Base-by-base conservation (phyloP, 2,329 filamentous ascomycete genomes). In the Aureobasidium namibiae region DNA sequence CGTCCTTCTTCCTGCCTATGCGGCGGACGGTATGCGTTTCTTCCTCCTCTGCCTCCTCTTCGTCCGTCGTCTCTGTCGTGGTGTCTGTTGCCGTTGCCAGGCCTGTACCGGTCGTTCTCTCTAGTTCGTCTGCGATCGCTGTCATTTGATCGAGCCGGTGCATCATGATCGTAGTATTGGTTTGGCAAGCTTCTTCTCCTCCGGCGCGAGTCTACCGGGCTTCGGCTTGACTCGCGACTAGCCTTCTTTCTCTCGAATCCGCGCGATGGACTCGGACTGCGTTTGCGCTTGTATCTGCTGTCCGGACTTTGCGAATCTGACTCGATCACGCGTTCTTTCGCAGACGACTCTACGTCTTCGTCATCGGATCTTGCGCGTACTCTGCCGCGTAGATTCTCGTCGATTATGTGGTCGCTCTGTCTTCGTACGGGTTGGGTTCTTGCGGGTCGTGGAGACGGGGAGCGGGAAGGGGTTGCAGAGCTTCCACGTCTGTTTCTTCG, bases 1-100 rank as follows among this genome's bases (percentile, higher is more conserved):
- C 77, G 56, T 69, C 76, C 54, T 64, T 77, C 62, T 71, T 77
- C 72, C 16, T 78, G 74, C 42, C 54, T 46, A 16, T 41, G 54
- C 31, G 53, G 36, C 10, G 52, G 54, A 29, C 54, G 54, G n/a
- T 57, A 57, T 33, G 42, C 38, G 11, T 56, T 56, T 33, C 42
- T 75, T 21, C 75, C 75, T n/a, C 74, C 74, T 29, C 48, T 48
- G n/a, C n/a, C n/a, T n/a, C n/a, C n/a, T n/a, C n/a, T n/a, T 41
- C 56, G 62, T 61, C 45, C 48, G 13, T 50, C 29, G 33, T 56
- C 52, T 33, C 48, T 54, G 38, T 57, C 53, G 14, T 48, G 34
- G 13, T 49, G 33, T 29, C 59, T 57, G 18, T 65, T 61, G 9
- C 5, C 16, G 23, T 52, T 52, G 14, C 63, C 38, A 41, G 38